Conservation (phyloP, 2,329 filamentous ascomycete species). For the Cladosporium phlei region DNA sequence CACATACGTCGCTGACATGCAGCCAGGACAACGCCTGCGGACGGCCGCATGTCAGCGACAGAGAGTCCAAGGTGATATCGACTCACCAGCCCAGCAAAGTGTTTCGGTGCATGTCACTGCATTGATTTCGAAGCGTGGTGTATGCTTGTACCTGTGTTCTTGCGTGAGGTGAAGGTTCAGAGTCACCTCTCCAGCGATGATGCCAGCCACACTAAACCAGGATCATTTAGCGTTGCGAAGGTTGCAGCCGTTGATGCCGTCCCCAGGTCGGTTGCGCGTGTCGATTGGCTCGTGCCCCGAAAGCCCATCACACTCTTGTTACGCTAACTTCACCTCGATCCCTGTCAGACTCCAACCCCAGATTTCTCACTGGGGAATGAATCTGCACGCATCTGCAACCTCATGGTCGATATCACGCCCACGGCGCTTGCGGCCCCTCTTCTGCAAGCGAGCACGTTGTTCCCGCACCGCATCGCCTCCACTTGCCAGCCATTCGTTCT, state of each 20-base stretch:
- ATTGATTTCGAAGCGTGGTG: background rate
- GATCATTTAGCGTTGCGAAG: slow-evolving; percentile 11
- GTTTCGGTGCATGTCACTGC: slow-evolving; percentile 6
- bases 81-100: background rate
- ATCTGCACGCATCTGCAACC: slow-evolving; percentile 10
- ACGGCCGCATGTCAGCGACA: background rate
- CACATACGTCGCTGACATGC: background rate
- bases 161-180: background rate
- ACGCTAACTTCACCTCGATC: slow-evolving; percentile 4
- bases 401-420: slow-evolving; percentile 7
- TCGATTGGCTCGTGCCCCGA: background rate
- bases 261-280: background rate
- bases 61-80: no score
- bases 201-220: slow-evolving; percentile 10
- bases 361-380: slow-evolving; percentile 8
- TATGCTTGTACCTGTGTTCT: slow-evolving; percentile 8
- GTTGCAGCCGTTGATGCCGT: slow-evolving; percentile 1
- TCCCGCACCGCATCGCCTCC: background rate
- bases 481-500: slow-evolving; percentile 5
- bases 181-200: background rate
- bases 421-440: slow-evolving; percentile 10
- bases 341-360: slow-evolving; percentile 6
- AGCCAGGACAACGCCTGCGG: background rate
- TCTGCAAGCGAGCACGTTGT: slow-evolving; percentile 9
- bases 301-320: slow-evolving; percentile 7